Conservation (phyloP, 2,329 filamentous ascomycete genomes). For the Ascocoryne sarcoides region DNA sequence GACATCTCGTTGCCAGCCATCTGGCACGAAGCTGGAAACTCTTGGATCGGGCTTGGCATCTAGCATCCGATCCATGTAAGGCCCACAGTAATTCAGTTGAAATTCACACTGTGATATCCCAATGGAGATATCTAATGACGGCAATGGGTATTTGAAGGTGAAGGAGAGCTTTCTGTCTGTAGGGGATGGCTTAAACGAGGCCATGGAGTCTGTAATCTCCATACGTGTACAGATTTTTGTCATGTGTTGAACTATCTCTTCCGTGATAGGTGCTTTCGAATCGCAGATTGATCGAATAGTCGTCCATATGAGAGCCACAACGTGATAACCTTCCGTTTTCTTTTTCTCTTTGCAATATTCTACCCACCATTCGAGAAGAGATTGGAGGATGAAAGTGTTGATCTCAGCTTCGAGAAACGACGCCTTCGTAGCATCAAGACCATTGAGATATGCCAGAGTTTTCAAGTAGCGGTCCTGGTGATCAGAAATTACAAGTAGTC, state of each 20-base stretch:
- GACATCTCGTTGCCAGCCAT: conserved; percentile 68
- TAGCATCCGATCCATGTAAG: conserved; percentile 67
- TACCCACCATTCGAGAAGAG: conserved; percentile 41
- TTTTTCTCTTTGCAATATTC: conserved; percentile 29
- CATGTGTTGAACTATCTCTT: conserved; percentile 32
- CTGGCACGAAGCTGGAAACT: conserved; percentile 59
- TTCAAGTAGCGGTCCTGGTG: conserved; percentile 26
- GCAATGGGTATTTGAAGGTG: conserved; percentile 33
- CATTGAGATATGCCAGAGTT: conserved; percentile 24
- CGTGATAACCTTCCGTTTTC: conserved; percentile 30
- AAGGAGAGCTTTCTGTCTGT: conserved; percentile 37
- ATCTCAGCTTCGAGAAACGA: conserved; percentile 27
- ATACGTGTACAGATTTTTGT: conserved; percentile 27
- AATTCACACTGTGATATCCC: conserved; percentile 45
- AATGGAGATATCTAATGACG: conserved; percentile 21
- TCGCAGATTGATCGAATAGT: conserved; percentile 32
- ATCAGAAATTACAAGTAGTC: conserved; percentile 19
- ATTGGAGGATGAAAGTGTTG: conserved; percentile 39
- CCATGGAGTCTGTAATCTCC: conserved; percentile 28
- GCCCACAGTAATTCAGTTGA: conserved; percentile 59
- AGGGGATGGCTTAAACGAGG: conserved; percentile 11
- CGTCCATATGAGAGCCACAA: conserved; percentile 40
- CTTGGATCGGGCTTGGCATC: conserved; percentile 59
- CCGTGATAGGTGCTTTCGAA: conserved; percentile 32
- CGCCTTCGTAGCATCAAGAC: conserved; percentile 22